These are phyloP conservation scores for Spongiforma sp. DNA, from an alignment of 1,284 basidiomycete genomes.

Conservation along the genomic window DNA sequence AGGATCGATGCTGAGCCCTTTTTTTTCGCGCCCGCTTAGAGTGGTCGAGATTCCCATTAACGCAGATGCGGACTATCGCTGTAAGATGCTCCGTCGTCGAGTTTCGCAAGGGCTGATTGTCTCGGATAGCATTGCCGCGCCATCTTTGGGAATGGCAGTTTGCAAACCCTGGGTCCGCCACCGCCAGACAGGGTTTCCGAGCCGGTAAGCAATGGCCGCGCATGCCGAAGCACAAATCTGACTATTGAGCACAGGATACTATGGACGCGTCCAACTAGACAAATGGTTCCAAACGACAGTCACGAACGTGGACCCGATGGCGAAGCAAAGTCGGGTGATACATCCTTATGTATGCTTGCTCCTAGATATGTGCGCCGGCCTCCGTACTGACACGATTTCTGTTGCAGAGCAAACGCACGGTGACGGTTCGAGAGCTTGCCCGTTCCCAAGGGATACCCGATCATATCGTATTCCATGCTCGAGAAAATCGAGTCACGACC, in stretches of 20 bases:
- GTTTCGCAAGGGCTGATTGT: background rate
- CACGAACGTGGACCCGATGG: conserved; percentile 75
- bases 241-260: conserved; percentile 51
- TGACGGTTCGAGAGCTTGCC: conserved; percentile 75
- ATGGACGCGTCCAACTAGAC: conserved; percentile 60
- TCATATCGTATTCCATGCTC: conserved; percentile 61
- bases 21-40: conserved; percentile 33
- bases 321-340: conserved; percentile 71
- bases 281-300: conserved; percentile 70
- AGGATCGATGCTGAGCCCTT: no score
- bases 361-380: background rate
- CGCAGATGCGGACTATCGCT: conserved; percentile 60
- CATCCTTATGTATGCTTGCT: conserved; percentile 60
- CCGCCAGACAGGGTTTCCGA: conserved; percentile 53
- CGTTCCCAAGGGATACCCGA: conserved; percentile 81
- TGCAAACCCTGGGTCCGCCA: conserved; percentile 59
- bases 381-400: conserved; percentile 2
- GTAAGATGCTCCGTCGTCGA: conserved; percentile 40
- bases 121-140: conserved; percentile 17
- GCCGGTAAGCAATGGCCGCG: conserved; percentile 42
- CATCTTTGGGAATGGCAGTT: conserved; percentile 49
- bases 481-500: conserved; percentile 56
- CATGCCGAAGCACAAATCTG: background rate
- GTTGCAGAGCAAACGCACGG: conserved; percentile 61
- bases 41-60: conserved; percentile 58